These are phyloP conservation scores for Penicillium cosmopolitanum DNA, from an alignment of 495 filamentous ascomycete species.

Conservation along the genomic window DNA sequence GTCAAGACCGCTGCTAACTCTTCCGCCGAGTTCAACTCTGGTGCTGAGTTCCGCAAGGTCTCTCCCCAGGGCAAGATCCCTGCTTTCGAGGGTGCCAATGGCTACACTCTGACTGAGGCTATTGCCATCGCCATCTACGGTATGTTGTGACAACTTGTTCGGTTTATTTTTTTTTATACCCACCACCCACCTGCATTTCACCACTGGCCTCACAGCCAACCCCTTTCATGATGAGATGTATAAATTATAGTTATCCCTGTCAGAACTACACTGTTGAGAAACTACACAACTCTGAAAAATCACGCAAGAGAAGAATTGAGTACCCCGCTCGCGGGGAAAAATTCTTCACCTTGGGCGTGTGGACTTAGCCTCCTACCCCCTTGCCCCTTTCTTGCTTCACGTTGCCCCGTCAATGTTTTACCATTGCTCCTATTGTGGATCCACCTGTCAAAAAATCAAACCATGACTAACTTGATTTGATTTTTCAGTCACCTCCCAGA, in stretches of 20 bases:
- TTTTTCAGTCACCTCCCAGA: conserved; percentile 89
- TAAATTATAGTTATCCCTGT: conserved; percentile 90
- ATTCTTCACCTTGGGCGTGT: conserved; percentile 16
- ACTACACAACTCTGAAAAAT: conserved; percentile 60
- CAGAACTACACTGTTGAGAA: conserved; percentile 82
- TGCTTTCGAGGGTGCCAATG: conserved; percentile 90
- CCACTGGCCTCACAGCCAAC: background rate
- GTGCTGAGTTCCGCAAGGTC: conserved; percentile 77
- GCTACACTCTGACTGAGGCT: conserved; percentile 83
- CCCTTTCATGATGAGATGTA: conserved; percentile 75
- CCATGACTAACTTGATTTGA: conserved; percentile 31
- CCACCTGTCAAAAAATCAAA: conserved; percentile 14
- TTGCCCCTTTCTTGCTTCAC: conserved; percentile 14
- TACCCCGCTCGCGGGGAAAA: conserved; percentile 37
- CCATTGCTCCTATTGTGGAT: conserved; percentile 23
- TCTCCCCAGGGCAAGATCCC: conserved; percentile 90
- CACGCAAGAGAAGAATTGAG: conserved; percentile 25
- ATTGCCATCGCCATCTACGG: conserved; percentile 97
- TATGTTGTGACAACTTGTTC: conserved; percentile 57
- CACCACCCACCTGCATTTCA: conserved; percentile 4
- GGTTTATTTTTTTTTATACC: conserved; percentile 13
- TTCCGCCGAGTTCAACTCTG: conserved; percentile 38
- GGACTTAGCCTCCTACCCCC: conserved; percentile 13
- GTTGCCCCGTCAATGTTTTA: conserved; percentile 21
- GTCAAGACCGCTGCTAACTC: conserved; percentile 63